These are phyloP conservation scores for Haematococcus sp. DNA, from an alignment of 139 green algal species.

Conservation along the genomic window DNA sequence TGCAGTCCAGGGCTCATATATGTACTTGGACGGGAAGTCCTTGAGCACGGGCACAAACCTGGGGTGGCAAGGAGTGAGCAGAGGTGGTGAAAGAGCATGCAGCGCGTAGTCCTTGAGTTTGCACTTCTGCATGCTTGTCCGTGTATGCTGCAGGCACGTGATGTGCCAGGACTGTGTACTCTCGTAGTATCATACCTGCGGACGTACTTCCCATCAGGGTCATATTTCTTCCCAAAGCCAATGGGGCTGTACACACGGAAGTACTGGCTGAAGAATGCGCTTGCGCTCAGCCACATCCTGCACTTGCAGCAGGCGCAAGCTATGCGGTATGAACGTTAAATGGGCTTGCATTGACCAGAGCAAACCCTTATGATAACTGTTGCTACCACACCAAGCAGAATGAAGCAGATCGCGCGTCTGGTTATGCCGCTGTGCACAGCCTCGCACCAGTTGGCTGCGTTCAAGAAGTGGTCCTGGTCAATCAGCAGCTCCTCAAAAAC, in stretches of 20 bases:
- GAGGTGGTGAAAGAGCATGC: too few species aligned
- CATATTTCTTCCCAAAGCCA: constrained; percentile 85
- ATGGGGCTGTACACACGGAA: constrained; percentile 52
- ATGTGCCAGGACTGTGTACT: background rate
- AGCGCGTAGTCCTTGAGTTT: too few species aligned
- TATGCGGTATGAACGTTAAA: too few species aligned
- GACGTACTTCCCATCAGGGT: constrained; percentile 82
- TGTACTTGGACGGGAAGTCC: constrained; percentile 90
- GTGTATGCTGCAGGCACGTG: background rate
- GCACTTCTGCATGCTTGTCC: background rate
- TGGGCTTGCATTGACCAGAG: too few species aligned
- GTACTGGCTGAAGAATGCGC: constrained; percentile 83
- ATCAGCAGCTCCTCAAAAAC: constrained; percentile 92
- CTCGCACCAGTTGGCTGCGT: constrained; percentile 32
- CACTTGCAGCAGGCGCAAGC: too few species aligned
- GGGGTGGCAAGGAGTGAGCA: too few species aligned
- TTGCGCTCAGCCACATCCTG: constrained; percentile 92
- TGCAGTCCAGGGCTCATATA: constrained; percentile 90
- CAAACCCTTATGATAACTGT: too few species aligned
- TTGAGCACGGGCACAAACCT: constrained; percentile 89
- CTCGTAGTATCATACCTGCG: constrained; percentile 65
- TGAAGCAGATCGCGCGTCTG: too few species aligned
- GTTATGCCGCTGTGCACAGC: too few species aligned
- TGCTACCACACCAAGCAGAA: too few species aligned
- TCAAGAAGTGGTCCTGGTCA: constrained; percentile 77